Base-by-base conservation (phyloP, 805 yeast species). In the Sugiyamaella boreocaroliniensis region DNA sequence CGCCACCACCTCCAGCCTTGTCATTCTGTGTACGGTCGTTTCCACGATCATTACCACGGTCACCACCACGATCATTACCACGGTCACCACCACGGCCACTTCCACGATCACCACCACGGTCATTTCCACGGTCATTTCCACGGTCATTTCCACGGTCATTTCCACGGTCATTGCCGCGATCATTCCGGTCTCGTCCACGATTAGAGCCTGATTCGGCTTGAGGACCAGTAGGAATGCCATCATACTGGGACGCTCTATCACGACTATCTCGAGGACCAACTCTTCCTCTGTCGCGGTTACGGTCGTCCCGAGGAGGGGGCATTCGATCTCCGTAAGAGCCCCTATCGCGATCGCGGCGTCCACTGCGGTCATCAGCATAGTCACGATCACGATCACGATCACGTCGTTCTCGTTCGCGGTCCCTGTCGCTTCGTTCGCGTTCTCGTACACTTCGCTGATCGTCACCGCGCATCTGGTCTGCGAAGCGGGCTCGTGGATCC, bases 371-470 rank as follows among this genome's bases (percentile, higher is more conserved):
- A 11, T 18, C 20, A 19, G 45, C 55, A 4, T 53, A 53, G 9
- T 49, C 54, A 20, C 51, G 49, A 7, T 44, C 52, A 10, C 49
- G 51, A 4, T 49, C 54, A 20, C 55, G 49, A 3, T 44, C 52
- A 7, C 49, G 51, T 4, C 47, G 46, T n/a, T 54, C 55, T 4
- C 52, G 55, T 40, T 58, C 61, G 41, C 54, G 42, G 10, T 56
- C 62, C 29, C 58, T 48, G 15, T 47, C 52, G 7, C 34, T 6
- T 10, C 43, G 41, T 10, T 56, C 59, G 32, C 58, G 52, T 20
- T 51, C 47, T n/a, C 48, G 40, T 10, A 20, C 45, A 19, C 34
- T 47, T 10, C 54, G 46, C 42, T 47, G 34, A 9, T 52, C 52
- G 1, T 47, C 49, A 4, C 8, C 11, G 12, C 37, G 37, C 37